Evolutionary conservation across 257 asterid genomes (phyloP).

Genomic region (Solanum chilense): DNA sequence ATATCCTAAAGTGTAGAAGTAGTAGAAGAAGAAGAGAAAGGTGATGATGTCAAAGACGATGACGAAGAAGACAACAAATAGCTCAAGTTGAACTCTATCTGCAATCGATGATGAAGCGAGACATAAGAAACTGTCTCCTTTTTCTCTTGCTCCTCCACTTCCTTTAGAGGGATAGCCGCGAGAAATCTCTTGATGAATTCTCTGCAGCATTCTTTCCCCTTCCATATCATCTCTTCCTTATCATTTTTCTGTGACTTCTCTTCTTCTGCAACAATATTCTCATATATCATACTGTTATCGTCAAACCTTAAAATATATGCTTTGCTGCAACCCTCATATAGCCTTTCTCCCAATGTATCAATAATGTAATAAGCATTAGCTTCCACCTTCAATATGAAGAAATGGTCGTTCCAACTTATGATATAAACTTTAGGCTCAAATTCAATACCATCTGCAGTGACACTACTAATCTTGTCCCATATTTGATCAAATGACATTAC

Average conservation of each 20-base stretch:
- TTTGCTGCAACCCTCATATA: slow-evolving; percentile 52
- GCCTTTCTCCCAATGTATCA: slow-evolving; percentile 68
- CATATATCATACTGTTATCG: slow-evolving; percentile 17
- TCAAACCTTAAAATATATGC: slow-evolving; percentile 60
- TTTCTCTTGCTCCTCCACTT: slow-evolving; percentile 50
- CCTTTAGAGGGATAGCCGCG: slow-evolving; percentile 51
- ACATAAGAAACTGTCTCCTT: slow-evolving; percentile 35
- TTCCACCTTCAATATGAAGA: slow-evolving; percentile 60
- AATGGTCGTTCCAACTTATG: slow-evolving; percentile 20
- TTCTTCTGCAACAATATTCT: not conserved
- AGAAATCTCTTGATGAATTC: slow-evolving; percentile 60
- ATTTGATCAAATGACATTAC: slow-evolving; percentile 59
- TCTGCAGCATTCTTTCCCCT: slow-evolving; percentile 62
- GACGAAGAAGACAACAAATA: slow-evolving; percentile 10
- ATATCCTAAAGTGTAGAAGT: slow-evolving; percentile 13
- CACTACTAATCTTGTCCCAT: slow-evolving; percentile 38
- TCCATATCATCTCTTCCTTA: slow-evolving; percentile 27
- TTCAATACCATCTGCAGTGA: not conserved
- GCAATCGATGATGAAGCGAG: slow-evolving; percentile 48
- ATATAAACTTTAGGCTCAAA: slow-evolving; percentile 31
- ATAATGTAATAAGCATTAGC: slow-evolving; percentile 37
- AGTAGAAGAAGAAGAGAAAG: slow-evolving; percentile 40
- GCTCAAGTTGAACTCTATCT: slow-evolving; percentile 62
- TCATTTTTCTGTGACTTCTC: not conserved
- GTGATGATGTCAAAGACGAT: slow-evolving; percentile 39